These are phyloP conservation scores for Penicillium angulare DNA, from an alignment of 495 filamentous ascomycete species.

Conservation along the genomic window DNA sequence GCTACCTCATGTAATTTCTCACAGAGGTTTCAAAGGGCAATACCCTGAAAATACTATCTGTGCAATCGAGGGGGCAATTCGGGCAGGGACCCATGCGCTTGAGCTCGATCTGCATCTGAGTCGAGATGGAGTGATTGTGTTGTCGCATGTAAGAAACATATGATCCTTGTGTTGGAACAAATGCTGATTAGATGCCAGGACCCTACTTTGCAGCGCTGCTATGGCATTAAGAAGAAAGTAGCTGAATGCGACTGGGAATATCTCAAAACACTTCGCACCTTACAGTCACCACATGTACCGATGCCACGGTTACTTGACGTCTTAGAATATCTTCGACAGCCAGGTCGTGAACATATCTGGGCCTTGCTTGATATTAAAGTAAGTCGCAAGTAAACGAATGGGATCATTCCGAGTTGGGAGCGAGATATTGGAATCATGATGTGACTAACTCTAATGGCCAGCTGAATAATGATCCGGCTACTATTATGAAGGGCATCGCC, in stretches of 20 bases:
- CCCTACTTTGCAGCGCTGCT: slow-evolving; percentile 72
- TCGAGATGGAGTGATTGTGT: slow-evolving; percentile 77
- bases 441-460: slow-evolving; percentile 17
- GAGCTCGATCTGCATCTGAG: slow-evolving; percentile 88
- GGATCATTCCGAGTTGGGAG: neutral
- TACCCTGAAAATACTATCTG: slow-evolving; percentile 85
- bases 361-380: slow-evolving; percentile 88
- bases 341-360: slow-evolving; percentile 67
- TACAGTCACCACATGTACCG: slow-evolving; percentile 61
- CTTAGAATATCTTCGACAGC: slow-evolving; percentile 64
- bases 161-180: neutral
- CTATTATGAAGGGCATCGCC: slow-evolving; percentile 65
- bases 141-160: slow-evolving; percentile 66
- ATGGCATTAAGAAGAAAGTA: slow-evolving; percentile 66
- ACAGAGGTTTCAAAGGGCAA: slow-evolving; percentile 77
- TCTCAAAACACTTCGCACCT: slow-evolving; percentile 64
- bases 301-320: slow-evolving; percentile 79
- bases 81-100: slow-evolving; percentile 73
- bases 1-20: slow-evolving; percentile 74
- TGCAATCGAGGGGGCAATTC: slow-evolving; percentile 70
- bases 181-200: slow-evolving; percentile 54
- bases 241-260: slow-evolving; percentile 74
- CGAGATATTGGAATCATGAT: neutral
- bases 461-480: slow-evolving; percentile 65
- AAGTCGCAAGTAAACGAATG: neutral